Conservation (phyloP, 2,329 filamentous ascomycete genomes). For the Botrytis hyacinthi region DNA sequence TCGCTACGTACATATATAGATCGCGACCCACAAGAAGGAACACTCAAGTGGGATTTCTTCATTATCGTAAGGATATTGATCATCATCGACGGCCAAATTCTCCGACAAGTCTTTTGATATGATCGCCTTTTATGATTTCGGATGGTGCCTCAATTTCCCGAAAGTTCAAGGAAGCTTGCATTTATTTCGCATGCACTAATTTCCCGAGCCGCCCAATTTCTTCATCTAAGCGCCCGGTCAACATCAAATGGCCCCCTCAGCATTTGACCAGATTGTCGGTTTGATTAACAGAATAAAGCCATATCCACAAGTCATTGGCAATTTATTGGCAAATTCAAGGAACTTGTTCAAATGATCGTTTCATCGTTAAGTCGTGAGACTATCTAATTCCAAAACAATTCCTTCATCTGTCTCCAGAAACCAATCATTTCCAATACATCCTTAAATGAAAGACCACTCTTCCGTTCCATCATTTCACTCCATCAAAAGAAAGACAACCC, state of each 20-base stretch:
- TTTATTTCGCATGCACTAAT: constrained; percentile 11
- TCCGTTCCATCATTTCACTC: constrained; percentile 13
- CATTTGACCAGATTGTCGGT: constrained; percentile 29
- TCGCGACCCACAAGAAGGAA: constrained; percentile 10
- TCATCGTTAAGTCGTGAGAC: constrained; percentile 30
- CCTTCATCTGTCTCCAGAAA: constrained; percentile 23
- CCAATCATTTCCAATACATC: constrained; percentile 27
- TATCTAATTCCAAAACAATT: constrained; percentile 21
- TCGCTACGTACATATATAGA: constrained; percentile 1
- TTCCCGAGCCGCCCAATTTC: constrained; percentile 19
- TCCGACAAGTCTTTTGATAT: constrained; percentile 12
- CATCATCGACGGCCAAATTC: constrained; percentile 6
- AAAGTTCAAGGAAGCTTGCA: not conserved
- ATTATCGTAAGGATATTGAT: not conserved
- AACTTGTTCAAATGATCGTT: constrained; percentile 27
- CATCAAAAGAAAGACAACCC: constrained; percentile 25
- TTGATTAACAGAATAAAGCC: constrained; percentile 9
- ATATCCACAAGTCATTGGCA: constrained; percentile 22
- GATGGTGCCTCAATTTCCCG: constrained; percentile 7
- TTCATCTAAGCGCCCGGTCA: constrained; percentile 30
- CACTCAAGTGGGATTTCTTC: not conserved
- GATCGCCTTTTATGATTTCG: constrained; percentile 18
- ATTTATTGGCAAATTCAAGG: constrained; percentile 15
- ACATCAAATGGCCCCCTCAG: not conserved
- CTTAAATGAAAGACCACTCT: constrained; percentile 16